Base-by-base conservation (phyloP, 2,329 filamentous ascomycete genomes). In the Clathrospora elynae region DNA sequence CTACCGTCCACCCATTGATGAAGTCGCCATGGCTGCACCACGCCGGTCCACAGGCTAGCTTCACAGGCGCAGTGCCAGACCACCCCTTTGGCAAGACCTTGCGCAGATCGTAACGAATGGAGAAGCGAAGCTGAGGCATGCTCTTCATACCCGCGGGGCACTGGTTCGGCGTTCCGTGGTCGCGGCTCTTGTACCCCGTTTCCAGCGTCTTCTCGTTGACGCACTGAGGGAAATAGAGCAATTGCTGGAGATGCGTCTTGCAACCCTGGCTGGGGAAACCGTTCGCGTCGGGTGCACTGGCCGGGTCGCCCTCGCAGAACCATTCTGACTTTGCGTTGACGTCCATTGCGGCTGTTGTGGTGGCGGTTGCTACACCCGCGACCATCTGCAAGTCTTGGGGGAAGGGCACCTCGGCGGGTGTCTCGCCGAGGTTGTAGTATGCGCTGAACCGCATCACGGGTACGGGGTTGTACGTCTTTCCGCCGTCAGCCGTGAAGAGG, bases 61-160 rank as follows among this genome's bases (percentile, higher is more conserved):
- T 69, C 14, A 77, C 51, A 0, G 75, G 75, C 1, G 74, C 68
- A 0, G 59, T 62, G 28, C 75, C 74, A 23, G 47, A 64, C 75
- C 75, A 78, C 13, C 75, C 74, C 29, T 71, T 61, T 3, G 75
- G 72, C 3, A 77, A 53, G 1, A 59, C 61, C 31, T 70, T 71
- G 41, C 73, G 70, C 5, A 75, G 57, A 42, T 77, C 75, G 55
- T 75, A 77, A 26, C 75, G 72, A 46, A 76, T 72, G 29, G 68
- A 72, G 64, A 77, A 76, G 34, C 75, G 71, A 6, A 77, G 69
- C 53, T 74, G 73, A 3, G 74, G 73, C 65, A 77, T 77, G 4
- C 66, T 63, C 55, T 74, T 74, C 67, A 72, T 75, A 45, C 69
- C 71, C 8, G 53, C 46, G 1, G 75, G 75, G 48, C 75, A 77